Evolutionary conservation across 805 yeast genomes (phyloP).

Genomic region (Barnettozyma salicaria): DNA sequence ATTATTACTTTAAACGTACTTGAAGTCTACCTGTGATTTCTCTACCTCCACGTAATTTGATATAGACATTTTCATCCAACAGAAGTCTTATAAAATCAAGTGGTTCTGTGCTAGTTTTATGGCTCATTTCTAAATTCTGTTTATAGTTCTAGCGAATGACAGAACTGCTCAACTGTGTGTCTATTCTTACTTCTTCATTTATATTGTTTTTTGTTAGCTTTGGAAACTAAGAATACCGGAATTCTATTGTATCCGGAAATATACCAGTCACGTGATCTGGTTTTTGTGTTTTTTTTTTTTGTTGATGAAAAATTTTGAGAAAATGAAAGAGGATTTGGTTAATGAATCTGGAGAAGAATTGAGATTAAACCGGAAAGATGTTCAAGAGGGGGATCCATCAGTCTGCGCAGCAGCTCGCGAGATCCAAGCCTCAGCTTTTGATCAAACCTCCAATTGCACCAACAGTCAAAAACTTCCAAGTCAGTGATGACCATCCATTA

Average conservation of each 20-base stretch:
- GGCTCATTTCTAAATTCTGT: constrained; percentile 1
- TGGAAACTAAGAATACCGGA: background rate
- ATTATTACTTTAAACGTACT: constrained; percentile 18
- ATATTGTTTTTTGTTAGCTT: too few relatives aligned
- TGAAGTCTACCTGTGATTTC: constrained; percentile 87
- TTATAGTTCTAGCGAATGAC: too few relatives aligned
- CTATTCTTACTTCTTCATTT: too few relatives aligned
- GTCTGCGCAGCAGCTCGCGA: constrained; percentile 12
- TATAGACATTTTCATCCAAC: constrained; percentile 79
- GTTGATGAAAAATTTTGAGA: constrained; percentile 7
- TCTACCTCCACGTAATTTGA: constrained; percentile 90
- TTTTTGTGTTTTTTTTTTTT: background rate
- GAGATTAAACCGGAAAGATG: background rate
- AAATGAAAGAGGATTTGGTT: background rate
- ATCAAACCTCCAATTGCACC: constrained; percentile 85
- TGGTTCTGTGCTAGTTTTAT: constrained; percentile 51
- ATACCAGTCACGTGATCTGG: background rate
- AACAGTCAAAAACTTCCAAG: constrained; percentile 61
- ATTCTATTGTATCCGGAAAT: too few relatives aligned
- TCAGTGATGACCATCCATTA: constrained; percentile 82
- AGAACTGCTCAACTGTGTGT: too few relatives aligned
- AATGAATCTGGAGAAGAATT: background rate
- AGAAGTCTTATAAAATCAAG: constrained; percentile 81
- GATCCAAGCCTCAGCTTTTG: constrained; percentile 25
- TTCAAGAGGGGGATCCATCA: constrained; percentile 17